phyloP scores from a whole-genome alignment of 2,329 filamentous ascomycete species.

The Penicillium sp. region DNA sequence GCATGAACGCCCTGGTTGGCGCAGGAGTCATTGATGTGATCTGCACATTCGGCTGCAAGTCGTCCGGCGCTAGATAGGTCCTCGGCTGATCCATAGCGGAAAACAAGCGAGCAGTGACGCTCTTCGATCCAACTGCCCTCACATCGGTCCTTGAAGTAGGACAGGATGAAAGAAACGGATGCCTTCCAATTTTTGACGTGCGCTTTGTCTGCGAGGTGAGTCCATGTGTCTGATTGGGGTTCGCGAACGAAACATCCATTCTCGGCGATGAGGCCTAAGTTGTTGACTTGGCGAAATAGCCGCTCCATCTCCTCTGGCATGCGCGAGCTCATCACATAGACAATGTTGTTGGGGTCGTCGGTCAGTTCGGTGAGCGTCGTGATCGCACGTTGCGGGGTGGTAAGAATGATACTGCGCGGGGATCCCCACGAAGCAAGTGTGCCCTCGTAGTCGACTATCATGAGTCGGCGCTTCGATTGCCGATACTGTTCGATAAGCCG shows the following conservation, averaged over 20 bases:
- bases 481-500: constrained; percentile 63
- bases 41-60: constrained; percentile 83
- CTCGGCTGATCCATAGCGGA: constrained; percentile 80
- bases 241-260: constrained; percentile 88
- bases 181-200: constrained; percentile 75
- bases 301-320: constrained; percentile 83
- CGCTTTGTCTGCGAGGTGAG: constrained; percentile 67
- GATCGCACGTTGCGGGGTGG: constrained; percentile 79
- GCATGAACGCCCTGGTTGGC: constrained; percentile 79
- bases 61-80: constrained; percentile 70
- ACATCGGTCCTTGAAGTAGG: constrained; percentile 84
- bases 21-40: constrained; percentile 92
- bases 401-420: constrained; percentile 75
- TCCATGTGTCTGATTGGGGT: constrained; percentile 65
- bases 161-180: constrained; percentile 74
- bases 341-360: constrained; percentile 71
- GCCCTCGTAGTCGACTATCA: constrained; percentile 91
- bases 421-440: constrained; percentile 85
- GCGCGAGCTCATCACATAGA: constrained; percentile 91
- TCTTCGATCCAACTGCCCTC: constrained; percentile 86
- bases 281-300: constrained; percentile 76
- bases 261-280: constrained; percentile 85
- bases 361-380: constrained; percentile 78
- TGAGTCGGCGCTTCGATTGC: constrained; percentile 63
- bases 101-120: constrained; percentile 84